Evolutionary conservation across 257 asterid genomes (phyloP).

Genomic region (Solanum peruvianum): DNA sequence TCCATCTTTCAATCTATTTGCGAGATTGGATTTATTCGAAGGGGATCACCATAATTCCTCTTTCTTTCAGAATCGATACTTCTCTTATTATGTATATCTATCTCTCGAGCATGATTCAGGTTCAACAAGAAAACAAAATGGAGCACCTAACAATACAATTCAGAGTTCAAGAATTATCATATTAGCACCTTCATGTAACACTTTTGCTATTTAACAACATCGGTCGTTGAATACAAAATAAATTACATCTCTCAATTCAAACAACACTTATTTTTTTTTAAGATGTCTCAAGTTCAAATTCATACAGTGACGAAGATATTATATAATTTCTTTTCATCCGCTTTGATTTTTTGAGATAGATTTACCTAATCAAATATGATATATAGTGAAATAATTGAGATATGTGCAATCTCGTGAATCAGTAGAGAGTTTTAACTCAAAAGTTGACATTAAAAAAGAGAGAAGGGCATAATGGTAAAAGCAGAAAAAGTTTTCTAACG

Average conservation of each 20-base stretch:
- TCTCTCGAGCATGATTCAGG: neutral
- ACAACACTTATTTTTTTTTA: neutral
- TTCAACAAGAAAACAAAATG: neutral
- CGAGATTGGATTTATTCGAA: neutral
- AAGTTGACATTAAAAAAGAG: neutral
- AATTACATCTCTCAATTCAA: neutral
- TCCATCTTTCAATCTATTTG: neutral
- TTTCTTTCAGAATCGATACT: neutral
- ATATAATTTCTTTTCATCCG: rapidly evolving
- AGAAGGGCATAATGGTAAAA: conserved; percentile 18
- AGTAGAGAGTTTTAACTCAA: neutral
- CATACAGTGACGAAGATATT: rapidly evolving
- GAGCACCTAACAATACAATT: neutral
- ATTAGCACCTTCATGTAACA: neutral
- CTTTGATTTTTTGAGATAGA: rapidly evolving
- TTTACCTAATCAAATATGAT: neutral
- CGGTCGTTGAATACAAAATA: neutral
- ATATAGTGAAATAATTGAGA: too few species aligned
- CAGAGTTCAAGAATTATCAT: neutral
- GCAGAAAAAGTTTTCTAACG: conserved; percentile 14
- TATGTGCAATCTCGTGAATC: too few species aligned
- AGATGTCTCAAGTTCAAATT: neutral
- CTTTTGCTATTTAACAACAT: neutral
- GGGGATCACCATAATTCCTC: neutral
- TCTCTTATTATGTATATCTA: neutral